Percentiles rank a stretch among this genome's conserved stretches.
Conservation (phyloP, 1,284 basidiomycete genomes). For the Termitomyces sp. region DNA sequence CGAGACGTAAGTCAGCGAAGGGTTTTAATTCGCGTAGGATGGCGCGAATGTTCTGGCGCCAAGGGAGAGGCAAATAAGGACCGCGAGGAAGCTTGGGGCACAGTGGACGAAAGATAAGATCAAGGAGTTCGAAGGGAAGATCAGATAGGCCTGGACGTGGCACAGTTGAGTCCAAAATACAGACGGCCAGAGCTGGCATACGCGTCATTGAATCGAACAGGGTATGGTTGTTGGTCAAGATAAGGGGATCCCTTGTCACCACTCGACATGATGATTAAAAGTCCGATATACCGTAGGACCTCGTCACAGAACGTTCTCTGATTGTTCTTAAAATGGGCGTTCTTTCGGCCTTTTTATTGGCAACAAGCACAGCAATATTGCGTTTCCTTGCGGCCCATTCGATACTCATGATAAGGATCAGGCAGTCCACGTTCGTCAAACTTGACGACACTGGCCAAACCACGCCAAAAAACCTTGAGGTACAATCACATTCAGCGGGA, state of each 20-base stretch:
- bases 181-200: not conserved
- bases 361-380: not conserved
- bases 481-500: not conserved
- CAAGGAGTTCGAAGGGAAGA: constrained; percentile 5
- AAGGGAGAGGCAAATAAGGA: constrained; percentile 5
- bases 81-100: constrained; percentile 2
- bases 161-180: not conserved
- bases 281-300: not conserved
- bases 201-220: not conserved
- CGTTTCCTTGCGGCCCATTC: not conserved
- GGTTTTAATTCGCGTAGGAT: constrained; percentile 3
- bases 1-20: constrained; percentile 7
- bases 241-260: not conserved
- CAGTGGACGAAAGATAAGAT: constrained; percentile 3
- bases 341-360: not conserved
- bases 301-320: not conserved
- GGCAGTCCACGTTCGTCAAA: not conserved
- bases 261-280: constrained; percentile 2
- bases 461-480: not conserved
- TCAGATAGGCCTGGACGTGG: not conserved
- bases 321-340: not conserved
- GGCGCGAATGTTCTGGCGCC: constrained; percentile 2
- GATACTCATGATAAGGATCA: not conserved
- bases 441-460: not conserved
- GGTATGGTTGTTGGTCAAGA: constrained; percentile 1